A percentile compares a stretch with the other conserved stretches of the same genome.
phyloP scores from a whole-genome alignment of 148 eudicot genomes.

The Nepenthes gracilis region DNA sequence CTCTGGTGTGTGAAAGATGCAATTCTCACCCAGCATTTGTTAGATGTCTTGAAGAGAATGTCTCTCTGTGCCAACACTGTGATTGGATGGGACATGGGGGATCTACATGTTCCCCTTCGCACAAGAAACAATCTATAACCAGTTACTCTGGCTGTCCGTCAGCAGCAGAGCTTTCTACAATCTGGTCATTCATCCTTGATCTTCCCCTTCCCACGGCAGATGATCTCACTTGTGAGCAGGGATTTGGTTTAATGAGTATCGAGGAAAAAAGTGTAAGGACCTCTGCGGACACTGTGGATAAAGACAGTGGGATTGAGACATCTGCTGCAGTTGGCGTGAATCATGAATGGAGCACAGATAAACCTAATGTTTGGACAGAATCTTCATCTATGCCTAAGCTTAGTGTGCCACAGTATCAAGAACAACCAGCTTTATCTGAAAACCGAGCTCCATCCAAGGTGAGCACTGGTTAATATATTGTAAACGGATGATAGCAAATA shows the following conservation, averaged over 20 bases:
- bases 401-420: slow-evolving; percentile 22
- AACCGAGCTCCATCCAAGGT: slow-evolving; percentile 53
- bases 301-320: slow-evolving; percentile 12
- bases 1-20: slow-evolving; percentile 85
- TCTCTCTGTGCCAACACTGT: slow-evolving; percentile 81
- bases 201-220: slow-evolving; percentile 21
- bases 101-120: slow-evolving; percentile 29
- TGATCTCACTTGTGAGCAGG: slow-evolving; percentile 54
- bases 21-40: slow-evolving; percentile 63
- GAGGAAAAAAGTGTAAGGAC: slow-evolving; percentile 20
- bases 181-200: slow-evolving; percentile 71
- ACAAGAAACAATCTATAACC: slow-evolving; percentile 52
- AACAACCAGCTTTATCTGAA: slow-evolving; percentile 13
- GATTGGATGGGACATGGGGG: slow-evolving; percentile 44
- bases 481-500: background rate
- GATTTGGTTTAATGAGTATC: slow-evolving; percentile 54
- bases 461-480: background rate
- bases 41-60: slow-evolving; percentile 64
- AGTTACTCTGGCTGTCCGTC: slow-evolving; percentile 92
- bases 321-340: slow-evolving; percentile 10
- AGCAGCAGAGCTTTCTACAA: slow-evolving; percentile 65
- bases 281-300: slow-evolving; percentile 11
- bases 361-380: slow-evolving; percentile 27
- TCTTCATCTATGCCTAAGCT: slow-evolving; percentile 29
- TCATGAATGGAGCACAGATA: slow-evolving; percentile 21